Evolutionary conservation across 2,329 filamentous ascomycete genomes (phyloP), one percentile per base, ranked within the genome.

Genomic region (Atkinsonella texensis): DNA sequence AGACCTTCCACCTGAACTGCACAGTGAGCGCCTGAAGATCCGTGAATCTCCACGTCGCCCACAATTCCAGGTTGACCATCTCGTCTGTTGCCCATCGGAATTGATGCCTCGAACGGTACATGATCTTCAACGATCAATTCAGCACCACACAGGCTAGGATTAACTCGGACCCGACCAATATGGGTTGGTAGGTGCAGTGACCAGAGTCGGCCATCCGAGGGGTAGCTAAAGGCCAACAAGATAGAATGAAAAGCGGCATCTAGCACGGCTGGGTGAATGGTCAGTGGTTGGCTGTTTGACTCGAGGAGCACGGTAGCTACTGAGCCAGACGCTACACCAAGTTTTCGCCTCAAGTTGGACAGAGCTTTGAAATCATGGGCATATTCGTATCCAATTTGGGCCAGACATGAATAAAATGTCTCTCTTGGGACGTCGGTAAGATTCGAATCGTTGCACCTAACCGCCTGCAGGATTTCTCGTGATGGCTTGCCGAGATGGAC

Each of bases 201-300:
- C 58, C 62, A 64, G 4, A 71, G 57, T 3, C 56, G 57, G 3
- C 61, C 65, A 41, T 68, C 64, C 0, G 60, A 62, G 0, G 69
- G 69, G 20, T 56, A 63, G 5, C 60, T 59, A 45, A 59, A 63
- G 1, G 68, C 66, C 1, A 62, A 55, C 5, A 70, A 58, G 10
- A 63, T 52, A 5, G 62, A 54, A 52, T 72, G 70, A 51, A 72
- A 62, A 1, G 64, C 62, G 0, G 58, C 58, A 42, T 71, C 69
- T 0, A 72, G 56, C 2, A 60, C 54, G 0, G 56, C 63, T 0
- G 69, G 68, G 44, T 70, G 68, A 0, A 70, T 55, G 4, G 66
- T 50, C 11, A 59, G 55, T 5, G 18, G 4, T 5, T 17, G 11
- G 8, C 28, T 41, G 17, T 39, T 38, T 2, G n/a, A 17, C n/a